Evolutionary conservation across 192 early-diverging fungal genomes (phyloP).

Genomic region (Backusella westeae): DNA sequence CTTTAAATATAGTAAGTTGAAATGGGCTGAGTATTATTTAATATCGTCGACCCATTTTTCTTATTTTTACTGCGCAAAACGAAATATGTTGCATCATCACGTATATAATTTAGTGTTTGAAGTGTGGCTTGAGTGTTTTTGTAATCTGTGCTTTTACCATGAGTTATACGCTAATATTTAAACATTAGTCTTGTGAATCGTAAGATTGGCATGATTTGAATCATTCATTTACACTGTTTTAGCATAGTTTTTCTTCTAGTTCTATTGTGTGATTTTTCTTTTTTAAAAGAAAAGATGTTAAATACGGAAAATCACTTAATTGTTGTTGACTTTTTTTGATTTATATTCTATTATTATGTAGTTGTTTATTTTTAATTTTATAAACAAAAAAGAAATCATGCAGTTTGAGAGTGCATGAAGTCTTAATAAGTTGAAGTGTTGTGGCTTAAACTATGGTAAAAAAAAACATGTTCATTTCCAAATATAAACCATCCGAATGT

Average conservation of each 20-base stretch:
- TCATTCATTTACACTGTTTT: neutral
- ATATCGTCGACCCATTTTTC: neutral
- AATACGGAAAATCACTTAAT: neutral
- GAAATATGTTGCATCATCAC: neutral
- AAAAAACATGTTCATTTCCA: neutral
- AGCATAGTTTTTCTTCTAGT: neutral
- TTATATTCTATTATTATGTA: conserved; percentile 2
- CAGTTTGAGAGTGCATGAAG: neutral
- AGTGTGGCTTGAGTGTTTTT: neutral
- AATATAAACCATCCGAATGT: neutral
- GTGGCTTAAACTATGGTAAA: neutral
- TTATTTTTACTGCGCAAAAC: neutral
- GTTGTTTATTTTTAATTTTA: neutral
- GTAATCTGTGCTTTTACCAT: neutral
- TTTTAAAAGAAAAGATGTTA: neutral
- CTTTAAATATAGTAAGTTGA: neutral
- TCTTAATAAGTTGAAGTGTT: neutral
- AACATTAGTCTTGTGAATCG: neutral
- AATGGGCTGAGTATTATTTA: neutral
- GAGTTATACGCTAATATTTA: neutral
- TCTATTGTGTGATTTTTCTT: neutral
- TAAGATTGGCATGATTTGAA: neutral
- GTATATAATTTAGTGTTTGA: neutral
- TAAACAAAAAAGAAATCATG: neutral
- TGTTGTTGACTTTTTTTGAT: neutral